These are phyloP conservation scores for Pseudoturritis turrita DNA, from an alignment of 345 rosid species.

Conservation along the genomic window DNA sequence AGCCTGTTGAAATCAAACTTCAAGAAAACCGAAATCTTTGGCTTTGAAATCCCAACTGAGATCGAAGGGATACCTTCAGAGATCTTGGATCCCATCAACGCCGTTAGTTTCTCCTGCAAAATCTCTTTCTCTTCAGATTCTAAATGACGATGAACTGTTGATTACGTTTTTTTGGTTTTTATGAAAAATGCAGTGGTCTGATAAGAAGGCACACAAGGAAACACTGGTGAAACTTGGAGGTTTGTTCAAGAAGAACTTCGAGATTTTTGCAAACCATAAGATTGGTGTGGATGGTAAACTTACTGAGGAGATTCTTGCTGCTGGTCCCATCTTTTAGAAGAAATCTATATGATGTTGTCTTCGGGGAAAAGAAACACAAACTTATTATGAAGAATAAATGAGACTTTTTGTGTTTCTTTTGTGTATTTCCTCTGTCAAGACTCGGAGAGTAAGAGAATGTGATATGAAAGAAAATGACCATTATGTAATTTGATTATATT, in stretches of 20 bases:
- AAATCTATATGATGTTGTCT: background rate
- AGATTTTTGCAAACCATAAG: conserved; percentile 64
- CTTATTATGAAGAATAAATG: conserved; percentile 4
- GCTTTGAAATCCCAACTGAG: conserved; percentile 75
- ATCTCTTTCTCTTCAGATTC: background rate
- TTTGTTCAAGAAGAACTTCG: conserved; percentile 78
- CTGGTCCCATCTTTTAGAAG: conserved; percentile 73
- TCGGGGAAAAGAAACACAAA: background rate
- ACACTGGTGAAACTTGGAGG: conserved; percentile 82
- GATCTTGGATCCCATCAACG: conserved; percentile 72
- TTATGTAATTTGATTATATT: background rate
- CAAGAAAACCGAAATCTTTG: conserved; percentile 73
- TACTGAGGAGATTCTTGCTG: conserved; percentile 75
- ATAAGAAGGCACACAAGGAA: conserved; percentile 73
- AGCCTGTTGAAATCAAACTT: conserved; percentile 57
- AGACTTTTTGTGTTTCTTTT: background rate
- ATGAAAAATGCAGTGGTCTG: conserved; percentile 58
- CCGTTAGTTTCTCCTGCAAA: conserved; percentile 44
- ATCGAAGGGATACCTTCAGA: conserved; percentile 82
- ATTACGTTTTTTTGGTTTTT: background rate
- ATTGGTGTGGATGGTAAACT: conserved; percentile 75
- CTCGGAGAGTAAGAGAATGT: background rate
- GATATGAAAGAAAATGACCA: background rate
- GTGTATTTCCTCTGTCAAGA: background rate
- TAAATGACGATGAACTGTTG: background rate